A percentile compares a stretch with the other conserved stretches of the same genome.
phyloP scores from a whole-genome alignment of 2,329 filamentous ascomycete genomes.

The Scytalidium lignicola region DNA sequence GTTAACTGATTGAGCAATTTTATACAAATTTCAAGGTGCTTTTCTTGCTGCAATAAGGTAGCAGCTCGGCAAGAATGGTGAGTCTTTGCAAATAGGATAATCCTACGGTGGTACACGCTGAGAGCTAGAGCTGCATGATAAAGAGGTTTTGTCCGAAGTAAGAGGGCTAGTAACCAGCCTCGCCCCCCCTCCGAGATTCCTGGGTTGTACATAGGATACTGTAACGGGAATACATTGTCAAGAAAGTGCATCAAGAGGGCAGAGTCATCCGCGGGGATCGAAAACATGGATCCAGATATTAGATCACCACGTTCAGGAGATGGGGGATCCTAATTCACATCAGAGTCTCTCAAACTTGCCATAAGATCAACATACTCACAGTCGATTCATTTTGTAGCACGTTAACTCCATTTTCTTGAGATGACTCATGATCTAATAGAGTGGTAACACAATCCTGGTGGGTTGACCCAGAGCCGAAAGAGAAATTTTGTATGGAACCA shows the following conservation, averaged over 20 bases:
- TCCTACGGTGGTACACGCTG: conserved; percentile 41
- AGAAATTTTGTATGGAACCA: conserved; percentile 4
- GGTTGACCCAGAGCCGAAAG: conserved; percentile 7
- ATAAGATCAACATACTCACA: not conserved
- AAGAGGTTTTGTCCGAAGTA: conserved; percentile 52
- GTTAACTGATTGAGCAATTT: conserved; percentile 20
- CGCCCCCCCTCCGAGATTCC: conserved; percentile 37
- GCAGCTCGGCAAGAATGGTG: conserved; percentile 5
- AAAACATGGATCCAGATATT: conserved; percentile 2
- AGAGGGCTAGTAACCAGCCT: conserved; percentile 53
- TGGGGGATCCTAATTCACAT: conserved; percentile 2
- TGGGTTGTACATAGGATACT: conserved; percentile 34
- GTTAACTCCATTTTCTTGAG: conserved; percentile 1
- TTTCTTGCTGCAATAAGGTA: conserved; percentile 19
- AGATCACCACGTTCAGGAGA: not conserved
- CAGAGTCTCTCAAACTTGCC: conserved; percentile 1
- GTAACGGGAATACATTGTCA: conserved; percentile 56
- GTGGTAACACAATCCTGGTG: not conserved
- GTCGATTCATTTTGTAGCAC: conserved; percentile 14
- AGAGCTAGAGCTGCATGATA: conserved; percentile 53
- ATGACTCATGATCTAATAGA: conserved; percentile 2
- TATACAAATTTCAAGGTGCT: conserved; percentile 24
- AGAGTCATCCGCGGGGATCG: conserved; percentile 11
- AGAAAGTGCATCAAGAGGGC: conserved; percentile 52
- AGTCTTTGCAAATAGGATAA: conserved; percentile 24